phyloP scores from a whole-genome alignment of 1,139 yeast species.

The Suhomyces choctaworum region DNA sequence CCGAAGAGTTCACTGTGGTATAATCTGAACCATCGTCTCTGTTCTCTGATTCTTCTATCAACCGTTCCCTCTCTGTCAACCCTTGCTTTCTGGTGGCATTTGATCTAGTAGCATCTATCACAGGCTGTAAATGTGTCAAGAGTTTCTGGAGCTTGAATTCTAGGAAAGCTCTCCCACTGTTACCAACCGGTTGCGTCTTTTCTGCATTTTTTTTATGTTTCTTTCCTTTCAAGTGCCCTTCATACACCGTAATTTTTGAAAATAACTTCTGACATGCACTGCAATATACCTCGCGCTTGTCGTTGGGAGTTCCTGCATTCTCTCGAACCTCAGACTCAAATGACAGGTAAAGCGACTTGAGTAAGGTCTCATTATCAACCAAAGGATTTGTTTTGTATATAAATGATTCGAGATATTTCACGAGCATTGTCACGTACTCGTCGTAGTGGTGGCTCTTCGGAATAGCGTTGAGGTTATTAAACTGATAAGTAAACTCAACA shows the following conservation, averaged over 20 bases:
- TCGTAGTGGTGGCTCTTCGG: conserved; percentile 35
- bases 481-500: conserved; percentile 49
- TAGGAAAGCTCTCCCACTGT: neutral
- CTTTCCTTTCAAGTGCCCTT: conserved; percentile 72
- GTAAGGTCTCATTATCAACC: conserved; percentile 34
- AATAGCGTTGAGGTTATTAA: conserved; percentile 40
- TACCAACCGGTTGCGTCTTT: neutral
- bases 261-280: conserved; percentile 64
- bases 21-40: conserved; percentile 40
- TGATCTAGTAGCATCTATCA: conserved; percentile 50
- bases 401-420: conserved; percentile 30
- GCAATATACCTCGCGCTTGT: conserved; percentile 54
- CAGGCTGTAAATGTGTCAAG: conserved; percentile 33
- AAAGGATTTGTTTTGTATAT: conserved; percentile 54
- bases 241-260: conserved; percentile 63
- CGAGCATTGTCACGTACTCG: conserved; percentile 33
- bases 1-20: conserved; percentile 24
- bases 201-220: conserved; percentile 61
- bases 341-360: conserved; percentile 27
- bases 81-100: conserved; percentile 68
- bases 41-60: conserved; percentile 46
- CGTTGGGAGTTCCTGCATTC: conserved; percentile 18
- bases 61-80: conserved; percentile 72
- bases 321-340: conserved; percentile 12
- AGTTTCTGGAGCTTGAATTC: conserved; percentile 19